These are phyloP conservation scores for Aspergillus melleus DNA, from an alignment of 2,329 filamentous ascomycete species.

Conservation along the genomic window DNA sequence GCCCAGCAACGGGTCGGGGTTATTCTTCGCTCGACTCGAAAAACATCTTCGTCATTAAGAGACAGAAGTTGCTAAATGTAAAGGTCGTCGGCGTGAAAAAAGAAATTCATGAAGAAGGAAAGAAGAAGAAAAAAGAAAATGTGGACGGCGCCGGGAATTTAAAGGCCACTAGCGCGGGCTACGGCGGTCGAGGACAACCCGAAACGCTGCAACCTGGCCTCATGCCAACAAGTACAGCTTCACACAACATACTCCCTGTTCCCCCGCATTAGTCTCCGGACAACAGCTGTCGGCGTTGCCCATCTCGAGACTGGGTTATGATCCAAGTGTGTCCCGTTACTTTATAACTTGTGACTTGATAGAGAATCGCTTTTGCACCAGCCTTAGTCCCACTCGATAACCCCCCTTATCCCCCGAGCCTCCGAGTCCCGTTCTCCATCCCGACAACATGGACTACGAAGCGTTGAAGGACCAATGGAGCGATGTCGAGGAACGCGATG, in stretches of 20 bases:
- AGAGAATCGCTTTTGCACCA: constrained; percentile 17
- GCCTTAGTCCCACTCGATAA: constrained; percentile 17
- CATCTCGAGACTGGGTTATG: constrained; percentile 33
- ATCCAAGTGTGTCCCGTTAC: constrained; percentile 24
- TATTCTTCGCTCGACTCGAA: constrained; percentile 69
- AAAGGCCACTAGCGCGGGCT: constrained; percentile 21
- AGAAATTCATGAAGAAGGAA: constrained; percentile 39
- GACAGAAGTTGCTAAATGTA: constrained; percentile 55
- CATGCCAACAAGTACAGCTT: constrained; percentile 33
- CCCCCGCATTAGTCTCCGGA: constrained; percentile 30
- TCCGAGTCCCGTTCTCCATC: constrained; percentile 22
- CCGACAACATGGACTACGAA: constrained; percentile 79
- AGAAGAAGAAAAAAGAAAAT: constrained; percentile 39
- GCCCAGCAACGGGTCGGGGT: constrained; percentile 67
- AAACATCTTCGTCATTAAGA: constrained; percentile 59
- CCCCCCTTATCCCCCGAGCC: constrained; percentile 27
- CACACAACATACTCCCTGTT: constrained; percentile 38
- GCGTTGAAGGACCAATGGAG: constrained; percentile 93
- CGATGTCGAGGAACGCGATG: constrained; percentile 94
- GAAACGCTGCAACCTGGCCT: constrained; percentile 48
- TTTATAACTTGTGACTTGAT: constrained; percentile 22
- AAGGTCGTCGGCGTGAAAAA: constrained; percentile 53
- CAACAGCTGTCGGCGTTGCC: constrained; percentile 32
- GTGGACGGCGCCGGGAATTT: constrained; percentile 29
- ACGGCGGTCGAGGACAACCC: constrained; percentile 29